A percentile compares a stretch with the other conserved stretches of the same genome.
These are phyloP conservation scores for Claviceps pazoutovae DNA, from an alignment of 2,329 filamentous ascomycete species.

Conservation along the genomic window DNA sequence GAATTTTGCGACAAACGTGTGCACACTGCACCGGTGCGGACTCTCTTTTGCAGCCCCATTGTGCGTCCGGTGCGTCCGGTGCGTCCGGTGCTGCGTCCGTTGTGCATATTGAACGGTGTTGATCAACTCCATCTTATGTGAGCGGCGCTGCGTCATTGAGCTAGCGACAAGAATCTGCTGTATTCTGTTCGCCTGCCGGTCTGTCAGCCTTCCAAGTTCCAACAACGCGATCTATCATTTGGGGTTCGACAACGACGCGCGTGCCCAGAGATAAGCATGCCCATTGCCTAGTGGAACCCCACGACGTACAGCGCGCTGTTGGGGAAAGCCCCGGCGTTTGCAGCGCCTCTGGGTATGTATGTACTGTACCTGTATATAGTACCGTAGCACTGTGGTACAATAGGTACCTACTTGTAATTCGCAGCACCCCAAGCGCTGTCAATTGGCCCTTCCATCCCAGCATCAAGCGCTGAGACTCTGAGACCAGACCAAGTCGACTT, in stretches of 20 bases:
- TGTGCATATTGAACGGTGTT: background rate
- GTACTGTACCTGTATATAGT: no score
- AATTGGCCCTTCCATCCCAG: background rate
- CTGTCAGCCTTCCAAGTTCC: background rate
- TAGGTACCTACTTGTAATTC: no score
- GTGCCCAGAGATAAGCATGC: background rate
- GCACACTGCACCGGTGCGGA: no score
- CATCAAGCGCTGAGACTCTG: background rate
- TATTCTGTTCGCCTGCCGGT: background rate
- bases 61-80: no score
- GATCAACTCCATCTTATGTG: background rate
- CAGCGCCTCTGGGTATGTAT: no score
- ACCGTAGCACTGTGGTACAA: no score
- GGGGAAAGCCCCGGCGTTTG: background rate
- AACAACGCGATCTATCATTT: background rate
- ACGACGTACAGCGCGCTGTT: slow-evolving; percentile 5
- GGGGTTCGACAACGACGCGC: background rate
- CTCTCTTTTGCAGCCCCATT: no score
- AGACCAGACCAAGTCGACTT: background rate
- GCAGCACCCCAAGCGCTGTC: no score
- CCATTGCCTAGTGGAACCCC: slow-evolving; percentile 2
- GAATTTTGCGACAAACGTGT: no score
- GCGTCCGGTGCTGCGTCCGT: no score
- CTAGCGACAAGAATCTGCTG: background rate
- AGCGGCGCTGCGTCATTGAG: background rate